phyloP scores from a whole-genome alignment of 345 rosid genomes.

The Acer campestre region DNA sequence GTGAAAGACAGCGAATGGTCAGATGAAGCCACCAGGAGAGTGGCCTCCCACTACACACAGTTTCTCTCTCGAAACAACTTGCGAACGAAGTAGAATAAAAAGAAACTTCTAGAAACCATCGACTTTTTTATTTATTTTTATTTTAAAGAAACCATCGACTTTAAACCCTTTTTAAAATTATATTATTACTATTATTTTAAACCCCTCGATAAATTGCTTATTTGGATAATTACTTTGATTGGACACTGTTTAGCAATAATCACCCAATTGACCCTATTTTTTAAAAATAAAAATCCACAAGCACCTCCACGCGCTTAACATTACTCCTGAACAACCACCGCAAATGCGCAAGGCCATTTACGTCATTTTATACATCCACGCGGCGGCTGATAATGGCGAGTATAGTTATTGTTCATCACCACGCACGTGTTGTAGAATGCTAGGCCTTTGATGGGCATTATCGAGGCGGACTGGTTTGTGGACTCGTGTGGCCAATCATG shows the following conservation, averaged over 20 bases:
- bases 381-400: neutral
- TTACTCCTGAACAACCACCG: no score
- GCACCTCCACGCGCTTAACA: neutral
- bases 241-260: constrained; percentile 12
- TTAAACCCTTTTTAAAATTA: no score
- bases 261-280: constrained; percentile 7
- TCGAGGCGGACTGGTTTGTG: constrained; percentile 1
- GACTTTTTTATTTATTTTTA: no score
- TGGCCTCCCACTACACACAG: neutral
- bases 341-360: neutral
- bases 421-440: neutral
- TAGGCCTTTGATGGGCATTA: neutral
- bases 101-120: constrained; percentile 9
- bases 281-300: neutral
- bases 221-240: neutral
- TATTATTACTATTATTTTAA: neutral
- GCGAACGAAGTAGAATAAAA: constrained; percentile 1
- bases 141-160: no score
- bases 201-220: neutral
- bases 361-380: neutral
- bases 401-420: neutral
- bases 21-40: neutral
- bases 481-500: constrained; percentile 15
- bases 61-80: neutral
- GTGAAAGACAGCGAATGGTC: neutral